Conservation (phyloP, 495 filamentous ascomycete genomes). For the Lasiosphaeriaceae sp. region DNA sequence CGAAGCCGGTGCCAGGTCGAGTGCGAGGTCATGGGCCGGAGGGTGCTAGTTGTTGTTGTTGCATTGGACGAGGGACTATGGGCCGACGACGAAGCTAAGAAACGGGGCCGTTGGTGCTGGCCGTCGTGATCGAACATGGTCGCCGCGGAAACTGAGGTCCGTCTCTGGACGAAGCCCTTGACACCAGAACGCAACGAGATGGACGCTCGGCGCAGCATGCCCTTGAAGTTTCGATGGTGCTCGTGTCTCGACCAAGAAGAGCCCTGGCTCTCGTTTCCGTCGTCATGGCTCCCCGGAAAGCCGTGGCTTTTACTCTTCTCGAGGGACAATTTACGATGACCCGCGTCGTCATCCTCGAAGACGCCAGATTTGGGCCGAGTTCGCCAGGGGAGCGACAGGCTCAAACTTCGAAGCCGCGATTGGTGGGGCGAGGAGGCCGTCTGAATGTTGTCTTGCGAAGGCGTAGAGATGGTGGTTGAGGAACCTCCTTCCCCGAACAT, state of each 20-base stretch:
- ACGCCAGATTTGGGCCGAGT: slow-evolving; percentile 29
- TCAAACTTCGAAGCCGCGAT: slow-evolving; percentile 31
- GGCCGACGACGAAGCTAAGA: slow-evolving; percentile 18
- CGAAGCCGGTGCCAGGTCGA: slow-evolving; percentile 45
- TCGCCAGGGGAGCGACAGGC: slow-evolving; percentile 35
- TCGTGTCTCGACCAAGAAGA: slow-evolving; percentile 12
- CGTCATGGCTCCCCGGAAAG: slow-evolving; percentile 17
- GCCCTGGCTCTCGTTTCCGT: slow-evolving; percentile 9
- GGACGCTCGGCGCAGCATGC: slow-evolving; percentile 48
- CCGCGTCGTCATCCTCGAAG: slow-evolving; percentile 16
- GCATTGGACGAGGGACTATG: background rate
- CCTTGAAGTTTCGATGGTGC: slow-evolving; percentile 31
- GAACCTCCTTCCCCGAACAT: slow-evolving; percentile 14
- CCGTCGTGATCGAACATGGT: slow-evolving; percentile 27
- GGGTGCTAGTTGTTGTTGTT: background rate
- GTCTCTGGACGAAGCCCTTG: slow-evolving; percentile 42
- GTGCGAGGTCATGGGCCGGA: slow-evolving; percentile 43
- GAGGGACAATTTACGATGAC: slow-evolving; percentile 15
- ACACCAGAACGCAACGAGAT: slow-evolving; percentile 37
- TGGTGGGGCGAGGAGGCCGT: slow-evolving; percentile 6
- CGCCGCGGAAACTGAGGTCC: slow-evolving; percentile 42
- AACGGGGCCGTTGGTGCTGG: slow-evolving; percentile 17
- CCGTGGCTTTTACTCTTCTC: slow-evolving; percentile 31
- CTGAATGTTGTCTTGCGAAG: slow-evolving; percentile 12
- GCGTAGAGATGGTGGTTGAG: background rate